These are phyloP conservation scores for Beta vulgaris DNA, from an alignment of 148 eudicot species.

Conservation along the genomic window DNA sequence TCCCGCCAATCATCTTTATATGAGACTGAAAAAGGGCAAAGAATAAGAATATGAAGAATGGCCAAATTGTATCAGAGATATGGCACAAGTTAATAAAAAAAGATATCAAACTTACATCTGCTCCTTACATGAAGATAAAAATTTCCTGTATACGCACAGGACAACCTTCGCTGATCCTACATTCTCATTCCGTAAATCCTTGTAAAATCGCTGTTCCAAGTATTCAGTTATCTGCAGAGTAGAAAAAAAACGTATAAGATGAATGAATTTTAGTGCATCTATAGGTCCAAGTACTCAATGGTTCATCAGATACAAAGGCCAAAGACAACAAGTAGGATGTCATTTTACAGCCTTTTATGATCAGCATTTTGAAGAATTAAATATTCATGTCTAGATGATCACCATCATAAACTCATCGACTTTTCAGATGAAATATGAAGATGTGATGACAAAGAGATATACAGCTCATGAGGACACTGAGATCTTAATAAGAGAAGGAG, in stretches of 20 bases:
- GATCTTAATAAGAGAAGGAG: too few relatives aligned
- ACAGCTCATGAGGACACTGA: too few relatives aligned
- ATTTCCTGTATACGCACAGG: conserved; percentile 64
- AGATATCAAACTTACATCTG: conserved; percentile 74
- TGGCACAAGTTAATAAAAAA: neutral
- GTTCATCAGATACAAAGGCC: neutral
- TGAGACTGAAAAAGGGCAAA: neutral
- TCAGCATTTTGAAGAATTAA: neutral
- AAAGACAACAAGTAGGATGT: neutral
- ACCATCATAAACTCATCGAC: too few relatives aligned
- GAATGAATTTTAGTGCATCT: conserved; percentile 6
- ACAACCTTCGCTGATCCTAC: conserved; percentile 73
- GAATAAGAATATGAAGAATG: neutral
- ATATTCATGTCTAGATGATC: neutral
- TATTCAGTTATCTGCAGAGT: conserved; percentile 65
- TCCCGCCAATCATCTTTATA: too few relatives aligned
- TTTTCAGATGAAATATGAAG: too few relatives aligned
- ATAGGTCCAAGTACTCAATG: neutral
- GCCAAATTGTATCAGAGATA: neutral
- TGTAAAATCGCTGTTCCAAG: conserved; percentile 80
- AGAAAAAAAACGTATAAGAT: neutral
- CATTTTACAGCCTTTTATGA: neutral
- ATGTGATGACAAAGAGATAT: too few relatives aligned
- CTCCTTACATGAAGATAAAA: conserved; percentile 81
- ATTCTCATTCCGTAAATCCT: conserved; percentile 73